Evolutionary conservation across 2,329 filamentous ascomycete species (phyloP).

Genomic region (Pyrenophora tritici-repentis): DNA sequence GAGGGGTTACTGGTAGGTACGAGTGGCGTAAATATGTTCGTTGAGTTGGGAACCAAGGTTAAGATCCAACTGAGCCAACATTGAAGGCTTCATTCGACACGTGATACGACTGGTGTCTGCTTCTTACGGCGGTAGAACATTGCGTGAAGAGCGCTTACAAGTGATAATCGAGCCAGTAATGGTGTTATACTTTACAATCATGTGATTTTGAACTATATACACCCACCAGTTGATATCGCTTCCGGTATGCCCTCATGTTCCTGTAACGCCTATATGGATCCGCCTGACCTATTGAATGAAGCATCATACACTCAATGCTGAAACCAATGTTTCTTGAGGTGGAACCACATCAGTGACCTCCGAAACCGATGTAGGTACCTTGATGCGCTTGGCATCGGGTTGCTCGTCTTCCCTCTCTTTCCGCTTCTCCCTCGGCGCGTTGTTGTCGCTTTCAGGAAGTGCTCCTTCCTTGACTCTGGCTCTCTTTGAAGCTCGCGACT

Average conservation of each 20-base stretch:
- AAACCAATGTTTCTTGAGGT: conserved; percentile 23
- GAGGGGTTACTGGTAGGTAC: no score
- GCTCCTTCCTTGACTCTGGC: conserved; percentile 45
- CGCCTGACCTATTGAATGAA: not conserved
- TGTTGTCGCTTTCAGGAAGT: conserved; percentile 11
- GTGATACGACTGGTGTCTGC: no score
- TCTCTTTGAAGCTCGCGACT: conserved; percentile 54
- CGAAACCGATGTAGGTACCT: conserved; percentile 23
- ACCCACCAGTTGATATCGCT: no score
- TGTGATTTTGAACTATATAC: not conserved
- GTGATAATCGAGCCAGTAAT: no score
- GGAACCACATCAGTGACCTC: conserved; percentile 10
- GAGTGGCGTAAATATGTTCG: no score
- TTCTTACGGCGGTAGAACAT: no score
- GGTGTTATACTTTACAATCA: no score
- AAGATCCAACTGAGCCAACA: no score
- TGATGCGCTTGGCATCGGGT: conserved; percentile 35
- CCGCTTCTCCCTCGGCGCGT: conserved; percentile 28
- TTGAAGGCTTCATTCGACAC: no score
- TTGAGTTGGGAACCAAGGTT: no score
- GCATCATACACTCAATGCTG: conserved; percentile 26
- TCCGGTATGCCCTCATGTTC: conserved; percentile 5
- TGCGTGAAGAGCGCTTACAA: no score
- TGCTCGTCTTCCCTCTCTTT: conserved; percentile 20
- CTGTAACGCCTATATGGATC: conserved; percentile 13